phyloP scores from a whole-genome alignment of 2,329 filamentous ascomycete genomes.

The Fusarium beomiforme region DNA sequence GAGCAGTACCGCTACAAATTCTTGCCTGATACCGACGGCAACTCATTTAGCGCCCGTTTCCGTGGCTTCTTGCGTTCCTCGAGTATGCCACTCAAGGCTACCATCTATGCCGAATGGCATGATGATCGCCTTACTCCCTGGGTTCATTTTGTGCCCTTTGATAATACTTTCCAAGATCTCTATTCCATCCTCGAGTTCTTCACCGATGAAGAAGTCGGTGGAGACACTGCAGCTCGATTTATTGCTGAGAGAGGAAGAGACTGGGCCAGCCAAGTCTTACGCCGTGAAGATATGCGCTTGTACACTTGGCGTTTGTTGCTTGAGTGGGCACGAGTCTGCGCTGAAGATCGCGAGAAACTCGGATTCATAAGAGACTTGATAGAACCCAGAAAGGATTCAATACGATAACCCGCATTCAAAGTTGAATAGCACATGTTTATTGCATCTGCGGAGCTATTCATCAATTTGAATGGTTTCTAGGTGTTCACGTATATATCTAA shows the following conservation, averaged over 20 bases:
- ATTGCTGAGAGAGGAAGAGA: conserved; percentile 68
- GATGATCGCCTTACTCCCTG: conserved; percentile 74
- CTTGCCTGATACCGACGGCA: conserved; percentile 77
- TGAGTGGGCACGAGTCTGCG: conserved; percentile 64
- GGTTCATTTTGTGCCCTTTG: conserved; percentile 78
- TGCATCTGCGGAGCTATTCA: conserved; percentile 16
- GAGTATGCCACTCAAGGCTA: conserved; percentile 75
- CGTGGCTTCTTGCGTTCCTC: conserved; percentile 71
- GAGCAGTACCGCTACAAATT: conserved; percentile 69
- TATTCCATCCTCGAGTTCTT: conserved; percentile 75
- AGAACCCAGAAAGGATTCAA: conserved; percentile 28
- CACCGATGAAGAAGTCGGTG: conserved; percentile 56
- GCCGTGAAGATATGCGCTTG: conserved; percentile 72
- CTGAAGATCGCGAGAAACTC: conserved; percentile 55
- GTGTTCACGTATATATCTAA: conserved; percentile 36
- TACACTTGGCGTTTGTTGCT: conserved; percentile 71
- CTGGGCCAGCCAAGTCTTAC: conserved; percentile 70
- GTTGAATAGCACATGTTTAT: conserved; percentile 11
- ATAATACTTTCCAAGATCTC: conserved; percentile 73
- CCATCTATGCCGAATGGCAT: conserved; percentile 80
- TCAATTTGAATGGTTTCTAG: background rate
- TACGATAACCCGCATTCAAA: conserved; percentile 9
- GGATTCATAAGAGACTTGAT: conserved; percentile 57
- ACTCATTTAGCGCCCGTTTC: conserved; percentile 71
- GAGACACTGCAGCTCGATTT: conserved; percentile 65